Base-by-base conservation (phyloP, 192 early-diverging fungal genomes). In the Lunasporangiospora selenospora region DNA sequence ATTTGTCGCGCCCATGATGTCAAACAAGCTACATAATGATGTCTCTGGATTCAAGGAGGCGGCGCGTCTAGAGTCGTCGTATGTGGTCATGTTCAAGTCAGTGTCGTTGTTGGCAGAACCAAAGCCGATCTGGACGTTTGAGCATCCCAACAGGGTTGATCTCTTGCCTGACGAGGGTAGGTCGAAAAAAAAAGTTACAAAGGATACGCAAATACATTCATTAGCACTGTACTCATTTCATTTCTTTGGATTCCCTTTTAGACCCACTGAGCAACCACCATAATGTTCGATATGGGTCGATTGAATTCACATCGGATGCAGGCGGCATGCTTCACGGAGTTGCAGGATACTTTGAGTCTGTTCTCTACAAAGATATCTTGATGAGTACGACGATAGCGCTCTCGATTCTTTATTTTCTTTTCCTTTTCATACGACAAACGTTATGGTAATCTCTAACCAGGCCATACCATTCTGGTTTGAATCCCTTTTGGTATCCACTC, bases 301-400 rank as follows among this genome's bases (percentile, higher is more conserved):
- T 62, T 0, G 46, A 48, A 9, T 98, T 98, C 75, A 40, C 66
- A 5, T 82, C 82, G 6, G 31, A 58, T 4, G 59, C 80, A 2
- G 75, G 84, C 40, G 81, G 88, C 42, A 75, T 94, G 49, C 67
- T 97, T 64, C 96, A 99, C 71, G 98, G 98, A 6, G 63, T 99
- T 18, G 95, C 95, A 8, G 98, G 95, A 10, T 99, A 95, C 75
- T 99, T 99, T 82, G 96, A 99, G 64, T 83, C 92, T 2, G 84
- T 89, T 31, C 81, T 99, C 29, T 98, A 97, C 77, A 89, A 89
- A 42, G 81, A 93, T 53, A 87, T 98, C 1, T 80, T 83, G 57
- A 67, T 87, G 19, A 85, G 81, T 44, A 67, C 52, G 65, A n/a
- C 37, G 15, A 58, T 21, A 45, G 16, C 26, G 23, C 27, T 41